Conservation (phyloP, 2,329 filamentous ascomycete genomes). For the Botrytis fragariae region DNA sequence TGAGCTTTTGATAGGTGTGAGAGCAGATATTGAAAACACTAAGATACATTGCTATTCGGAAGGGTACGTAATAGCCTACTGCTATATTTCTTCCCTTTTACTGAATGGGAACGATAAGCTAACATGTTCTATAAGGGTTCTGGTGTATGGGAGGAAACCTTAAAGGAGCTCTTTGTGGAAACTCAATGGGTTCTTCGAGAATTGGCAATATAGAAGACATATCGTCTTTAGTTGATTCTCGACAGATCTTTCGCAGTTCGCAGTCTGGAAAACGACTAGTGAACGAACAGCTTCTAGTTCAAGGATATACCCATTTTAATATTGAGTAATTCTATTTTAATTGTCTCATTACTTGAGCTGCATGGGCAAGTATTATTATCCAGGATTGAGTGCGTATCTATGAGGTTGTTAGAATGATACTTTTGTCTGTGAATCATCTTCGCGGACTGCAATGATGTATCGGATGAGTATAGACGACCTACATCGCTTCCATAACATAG, state of each 20-base stretch:
- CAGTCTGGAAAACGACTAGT: neutral
- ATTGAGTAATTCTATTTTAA: neutral
- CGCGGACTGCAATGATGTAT: too few relatives aligned
- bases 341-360: neutral
- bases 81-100: too few relatives aligned
- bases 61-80: neutral
- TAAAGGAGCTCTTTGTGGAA: neutral
- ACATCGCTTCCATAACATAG: too few relatives aligned
- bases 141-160: slow-evolving; percentile 13
- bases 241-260: neutral
- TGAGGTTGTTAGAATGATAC: neutral
- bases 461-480: too few relatives aligned
- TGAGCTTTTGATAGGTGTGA: slow-evolving; percentile 27
- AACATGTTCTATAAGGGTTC: neutral
- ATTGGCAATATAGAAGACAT: neutral
- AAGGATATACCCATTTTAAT: neutral
- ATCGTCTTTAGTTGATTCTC: neutral
- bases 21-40: slow-evolving; percentile 22
- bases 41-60: slow-evolving; percentile 23
- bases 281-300: neutral
- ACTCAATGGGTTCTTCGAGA: neutral
- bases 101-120: neutral
- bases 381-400: neutral
- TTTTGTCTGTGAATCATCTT: too few relatives aligned
- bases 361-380: neutral